Conservation (phyloP, 2,329 filamentous ascomycete genomes). For the Huntiella bhutanensis region DNA sequence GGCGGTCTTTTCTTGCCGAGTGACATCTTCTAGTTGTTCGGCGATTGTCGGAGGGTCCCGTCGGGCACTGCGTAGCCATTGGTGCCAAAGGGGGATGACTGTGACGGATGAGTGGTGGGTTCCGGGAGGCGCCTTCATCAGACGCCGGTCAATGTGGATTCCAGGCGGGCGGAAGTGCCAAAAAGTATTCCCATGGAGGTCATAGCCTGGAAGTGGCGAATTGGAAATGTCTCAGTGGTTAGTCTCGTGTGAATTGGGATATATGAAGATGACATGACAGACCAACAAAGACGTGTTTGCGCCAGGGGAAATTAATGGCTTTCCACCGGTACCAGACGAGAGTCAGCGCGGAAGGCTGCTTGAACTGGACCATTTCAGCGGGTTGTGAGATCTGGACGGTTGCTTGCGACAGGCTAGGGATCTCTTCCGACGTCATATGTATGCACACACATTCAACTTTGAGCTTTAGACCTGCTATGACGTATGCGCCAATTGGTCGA, state of each 20-base stretch:
- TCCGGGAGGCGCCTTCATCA: constrained; percentile 37
- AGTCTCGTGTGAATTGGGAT: background rate
- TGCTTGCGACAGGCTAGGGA: background rate
- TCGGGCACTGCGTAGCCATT: constrained; percentile 47
- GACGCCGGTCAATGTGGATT: constrained; percentile 28
- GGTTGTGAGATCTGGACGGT: background rate
- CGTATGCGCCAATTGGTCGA: too few species aligned
- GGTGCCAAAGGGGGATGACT: constrained; percentile 46
- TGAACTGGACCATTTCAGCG: constrained; percentile 5
- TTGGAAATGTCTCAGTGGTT: background rate
- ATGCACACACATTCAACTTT: background rate
- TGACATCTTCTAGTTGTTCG: constrained; percentile 36
- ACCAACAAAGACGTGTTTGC: constrained; percentile 44
- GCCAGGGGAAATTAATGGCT: constrained; percentile 41
- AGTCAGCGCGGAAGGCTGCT: constrained; percentile 9
- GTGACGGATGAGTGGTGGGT: constrained; percentile 35
- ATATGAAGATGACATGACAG: constrained; percentile 14
- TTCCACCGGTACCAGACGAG: constrained; percentile 44
- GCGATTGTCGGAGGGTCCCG: constrained; percentile 31
- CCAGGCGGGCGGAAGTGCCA: constrained; percentile 44
- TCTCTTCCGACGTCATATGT: background rate
- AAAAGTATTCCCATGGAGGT: constrained; percentile 48
- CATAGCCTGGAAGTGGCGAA: constrained; percentile 28
- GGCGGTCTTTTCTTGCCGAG: constrained; percentile 33
- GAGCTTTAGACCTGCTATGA: background rate